These are phyloP conservation scores for Anthracocystis setariae DNA, from an alignment of 1,284 basidiomycete species.

Conservation along the genomic window DNA sequence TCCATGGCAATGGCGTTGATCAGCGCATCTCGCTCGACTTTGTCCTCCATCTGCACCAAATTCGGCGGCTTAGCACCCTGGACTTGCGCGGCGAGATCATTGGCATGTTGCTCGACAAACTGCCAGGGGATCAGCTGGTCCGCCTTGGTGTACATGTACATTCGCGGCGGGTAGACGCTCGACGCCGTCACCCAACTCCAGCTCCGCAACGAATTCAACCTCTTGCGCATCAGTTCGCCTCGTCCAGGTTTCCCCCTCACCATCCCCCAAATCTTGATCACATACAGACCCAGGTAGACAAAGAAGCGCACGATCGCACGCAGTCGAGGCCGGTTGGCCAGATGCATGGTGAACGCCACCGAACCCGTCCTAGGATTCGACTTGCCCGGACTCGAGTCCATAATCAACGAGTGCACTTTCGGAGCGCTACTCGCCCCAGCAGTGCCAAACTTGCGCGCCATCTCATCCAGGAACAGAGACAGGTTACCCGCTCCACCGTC, in stretches of 20 bases:
- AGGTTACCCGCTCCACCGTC: slow-evolving; percentile 59
- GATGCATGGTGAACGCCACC: slow-evolving; percentile 56
- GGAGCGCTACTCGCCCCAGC: neutral
- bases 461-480: slow-evolving; percentile 34
- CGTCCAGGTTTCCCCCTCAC: slow-evolving; percentile 31
- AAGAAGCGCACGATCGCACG: slow-evolving; percentile 31
- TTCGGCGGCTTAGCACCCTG: slow-evolving; percentile 10
- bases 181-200: slow-evolving; percentile 53
- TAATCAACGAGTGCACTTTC: slow-evolving; percentile 37
- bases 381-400: slow-evolving; percentile 57
- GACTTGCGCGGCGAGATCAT: slow-evolving; percentile 26
- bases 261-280: slow-evolving; percentile 34
- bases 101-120: slow-evolving; percentile 56
- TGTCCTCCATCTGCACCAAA: slow-evolving; percentile 41
- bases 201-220: slow-evolving; percentile 41
- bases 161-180: too few relatives aligned
- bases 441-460: slow-evolving; percentile 14
- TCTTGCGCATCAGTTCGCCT: slow-evolving; percentile 44
- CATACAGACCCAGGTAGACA: slow-evolving; percentile 37
- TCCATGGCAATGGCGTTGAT: neutral
- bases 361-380: slow-evolving; percentile 42
- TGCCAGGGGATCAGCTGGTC: slow-evolving; percentile 55
- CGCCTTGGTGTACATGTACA: too few relatives aligned
- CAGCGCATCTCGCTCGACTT: slow-evolving; percentile 12
- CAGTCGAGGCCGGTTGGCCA: slow-evolving; percentile 40